Evolutionary conservation across 2,329 filamentous ascomycete species (phyloP), one percentile per base, ranked within the genome.

Genomic region (Xylaria arbuscula): DNA sequence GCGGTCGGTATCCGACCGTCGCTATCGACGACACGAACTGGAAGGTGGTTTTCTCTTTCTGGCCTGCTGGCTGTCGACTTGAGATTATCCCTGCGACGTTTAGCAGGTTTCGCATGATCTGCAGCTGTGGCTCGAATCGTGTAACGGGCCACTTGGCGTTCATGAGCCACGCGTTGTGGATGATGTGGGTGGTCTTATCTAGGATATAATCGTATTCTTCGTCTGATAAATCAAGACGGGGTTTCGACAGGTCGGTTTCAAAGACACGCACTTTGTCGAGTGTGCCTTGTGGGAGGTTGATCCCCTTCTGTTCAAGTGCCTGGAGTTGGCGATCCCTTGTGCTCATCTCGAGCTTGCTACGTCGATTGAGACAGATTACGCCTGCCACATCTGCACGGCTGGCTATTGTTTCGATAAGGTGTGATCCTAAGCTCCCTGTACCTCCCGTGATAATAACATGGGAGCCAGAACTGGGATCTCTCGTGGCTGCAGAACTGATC

Each of bases 121-220:
- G 72, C 57, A 87, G 80, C 69, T 86, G 84, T 0, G 79, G 40
- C 64, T 83, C 81, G 63, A 83, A 85, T 1, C 72, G 78, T 0
- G 62, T 58, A 0, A 85, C 3, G 0, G 80, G 73, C 2, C 82
- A 77, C 57, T 76, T 84, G 9, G 73, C 74, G 62, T 77, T 83
- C 83, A 87, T 86, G 0, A 81, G 82, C 84, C 84, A 87, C 0
- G 84, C 85, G 57, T 83, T 86, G 73, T 87, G 84, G 22, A 85
- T 65, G 48, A 88, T 81, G 66, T 86, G 82, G 0, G 86, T 88
- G 0, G 70, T n/a, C 1, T 38, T 36, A 3, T 57, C 32, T 0
- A 77, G 72, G 0, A 88, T 78, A 0, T 58, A 24, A 2, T 74
- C 48, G 70, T 87, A 87, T 1, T 79, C 76, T 3, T 72, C 48